phyloP scores from a whole-genome alignment of 306 rosid genomes.

The Vachellia pachyceras region DNA sequence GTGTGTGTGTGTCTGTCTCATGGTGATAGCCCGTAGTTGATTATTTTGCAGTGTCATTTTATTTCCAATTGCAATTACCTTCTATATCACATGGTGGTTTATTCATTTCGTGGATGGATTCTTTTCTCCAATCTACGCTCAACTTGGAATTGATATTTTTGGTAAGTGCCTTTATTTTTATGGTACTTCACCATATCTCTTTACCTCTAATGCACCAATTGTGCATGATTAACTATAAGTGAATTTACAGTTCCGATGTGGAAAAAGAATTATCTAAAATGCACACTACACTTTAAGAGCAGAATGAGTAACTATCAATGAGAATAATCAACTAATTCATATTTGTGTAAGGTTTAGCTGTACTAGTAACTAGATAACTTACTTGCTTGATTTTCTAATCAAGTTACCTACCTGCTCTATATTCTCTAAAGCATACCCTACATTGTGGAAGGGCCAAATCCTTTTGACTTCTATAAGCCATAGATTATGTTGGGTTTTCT shows the following conservation, averaged over 20 bases:
- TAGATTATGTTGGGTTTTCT: not conserved
- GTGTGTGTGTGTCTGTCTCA: not conserved
- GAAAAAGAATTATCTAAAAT: not conserved
- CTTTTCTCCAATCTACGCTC: constrained; percentile 88
- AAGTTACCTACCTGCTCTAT: not conserved
- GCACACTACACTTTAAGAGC: not conserved
- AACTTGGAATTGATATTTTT: constrained; percentile 85
- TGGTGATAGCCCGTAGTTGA: constrained; percentile 33
- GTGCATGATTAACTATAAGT: not conserved
- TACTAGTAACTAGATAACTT: not conserved
- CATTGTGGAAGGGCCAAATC: not conserved
- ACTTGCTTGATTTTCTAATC: not conserved
- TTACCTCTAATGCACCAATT: not conserved
- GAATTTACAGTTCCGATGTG: not conserved
- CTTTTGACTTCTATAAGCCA: not conserved
- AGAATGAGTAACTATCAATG: not conserved
- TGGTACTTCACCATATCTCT: not conserved
- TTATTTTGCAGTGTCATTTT: constrained; percentile 84
- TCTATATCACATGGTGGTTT: constrained; percentile 95
- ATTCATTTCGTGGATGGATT: constrained; percentile 94
- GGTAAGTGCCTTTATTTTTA: constrained; percentile 54
- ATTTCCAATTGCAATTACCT: constrained; percentile 88
- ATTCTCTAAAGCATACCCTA: not conserved
- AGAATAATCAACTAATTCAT: not conserved
- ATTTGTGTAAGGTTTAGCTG: not conserved